A percentile compares a stretch with the other conserved stretches of the same genome.
phyloP scores from a whole-genome alignment of 139 green algal species.

The Chlorella sp. region DNA sequence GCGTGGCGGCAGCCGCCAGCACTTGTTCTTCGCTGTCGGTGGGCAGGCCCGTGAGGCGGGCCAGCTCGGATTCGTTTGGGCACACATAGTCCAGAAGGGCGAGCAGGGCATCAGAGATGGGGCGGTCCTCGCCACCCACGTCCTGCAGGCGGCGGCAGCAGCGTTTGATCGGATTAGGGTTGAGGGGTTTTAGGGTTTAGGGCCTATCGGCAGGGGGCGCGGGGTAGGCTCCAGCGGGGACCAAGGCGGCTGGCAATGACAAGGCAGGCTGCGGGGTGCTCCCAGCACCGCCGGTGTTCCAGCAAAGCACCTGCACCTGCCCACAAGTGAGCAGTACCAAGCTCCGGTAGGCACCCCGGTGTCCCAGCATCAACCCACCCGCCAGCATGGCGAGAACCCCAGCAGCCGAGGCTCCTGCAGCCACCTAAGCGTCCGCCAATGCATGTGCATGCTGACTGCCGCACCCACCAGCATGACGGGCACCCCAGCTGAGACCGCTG shows the following conservation, averaged over 20 bases:
- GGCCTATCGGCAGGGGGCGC: too few relatives aligned
- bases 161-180: too few relatives aligned
- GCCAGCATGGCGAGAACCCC: constrained; percentile 60
- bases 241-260: too few relatives aligned
- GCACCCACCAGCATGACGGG: too few relatives aligned
- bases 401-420: constrained; percentile 47
- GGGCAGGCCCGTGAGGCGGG: constrained; percentile 42
- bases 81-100: constrained; percentile 47
- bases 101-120: constrained; percentile 52
- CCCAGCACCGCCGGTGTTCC: too few relatives aligned
- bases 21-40: constrained; percentile 57
- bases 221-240: background rate
- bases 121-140: constrained; percentile 60
- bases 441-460: too few relatives aligned
- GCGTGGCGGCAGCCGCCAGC: constrained; percentile 41
- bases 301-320: too few relatives aligned
- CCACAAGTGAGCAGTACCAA: too few relatives aligned
- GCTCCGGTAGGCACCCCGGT: background rate
- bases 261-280: too few relatives aligned
- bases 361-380: background rate
- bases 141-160: constrained; percentile 48
- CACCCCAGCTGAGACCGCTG: too few relatives aligned
- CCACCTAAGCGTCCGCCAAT: too few relatives aligned
- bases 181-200: too few relatives aligned
- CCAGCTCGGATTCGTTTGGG: constrained; percentile 77